phyloP scores from a whole-genome alignment of 331 rosid genomes.

The Prunus yedoensis region DNA sequence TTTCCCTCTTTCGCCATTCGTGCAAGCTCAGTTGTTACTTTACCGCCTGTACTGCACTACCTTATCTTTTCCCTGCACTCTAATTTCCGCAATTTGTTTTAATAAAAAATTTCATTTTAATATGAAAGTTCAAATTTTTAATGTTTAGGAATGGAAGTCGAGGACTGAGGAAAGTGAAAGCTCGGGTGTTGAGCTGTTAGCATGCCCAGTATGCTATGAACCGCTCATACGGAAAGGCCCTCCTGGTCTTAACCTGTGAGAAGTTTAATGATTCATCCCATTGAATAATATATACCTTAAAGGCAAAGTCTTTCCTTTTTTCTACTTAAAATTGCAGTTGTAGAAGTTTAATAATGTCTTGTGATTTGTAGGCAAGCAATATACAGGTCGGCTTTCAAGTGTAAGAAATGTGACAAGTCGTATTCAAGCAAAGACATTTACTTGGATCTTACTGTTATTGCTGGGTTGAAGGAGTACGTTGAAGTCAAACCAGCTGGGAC shows the following conservation, averaged over 20 bases:
- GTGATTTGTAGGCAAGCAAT: conserved; percentile 65
- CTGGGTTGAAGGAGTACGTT: conserved; percentile 66
- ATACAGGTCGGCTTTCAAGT: conserved; percentile 86
- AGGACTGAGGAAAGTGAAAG: conserved; percentile 38
- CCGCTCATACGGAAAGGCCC: conserved; percentile 89
- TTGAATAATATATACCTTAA: neutral
- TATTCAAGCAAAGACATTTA: conserved; percentile 78
- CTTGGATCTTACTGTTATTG: conserved; percentile 77
- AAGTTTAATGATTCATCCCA: neutral
- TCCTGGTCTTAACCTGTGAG: conserved; percentile 80
- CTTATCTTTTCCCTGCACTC: neutral
- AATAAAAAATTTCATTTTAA: neutral
- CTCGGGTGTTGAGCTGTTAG: conserved; percentile 49
- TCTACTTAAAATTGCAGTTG: neutral
- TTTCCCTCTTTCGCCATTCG: conserved; percentile 32
- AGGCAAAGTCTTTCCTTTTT: neutral
- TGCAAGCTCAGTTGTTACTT: conserved; percentile 48
- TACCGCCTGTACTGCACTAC: conserved; percentile 45
- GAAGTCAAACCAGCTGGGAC: conserved; percentile 68
- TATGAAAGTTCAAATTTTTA: neutral
- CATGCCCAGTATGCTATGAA: conserved; percentile 90
- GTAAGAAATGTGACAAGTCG: conserved; percentile 68
- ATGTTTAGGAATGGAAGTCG: conserved; percentile 38
- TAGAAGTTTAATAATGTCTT: neutral
- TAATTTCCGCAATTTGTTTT: neutral